These are phyloP conservation scores for Luvunga scandens DNA, from an alignment of 345 rosid genomes.

Conservation along the genomic window DNA sequence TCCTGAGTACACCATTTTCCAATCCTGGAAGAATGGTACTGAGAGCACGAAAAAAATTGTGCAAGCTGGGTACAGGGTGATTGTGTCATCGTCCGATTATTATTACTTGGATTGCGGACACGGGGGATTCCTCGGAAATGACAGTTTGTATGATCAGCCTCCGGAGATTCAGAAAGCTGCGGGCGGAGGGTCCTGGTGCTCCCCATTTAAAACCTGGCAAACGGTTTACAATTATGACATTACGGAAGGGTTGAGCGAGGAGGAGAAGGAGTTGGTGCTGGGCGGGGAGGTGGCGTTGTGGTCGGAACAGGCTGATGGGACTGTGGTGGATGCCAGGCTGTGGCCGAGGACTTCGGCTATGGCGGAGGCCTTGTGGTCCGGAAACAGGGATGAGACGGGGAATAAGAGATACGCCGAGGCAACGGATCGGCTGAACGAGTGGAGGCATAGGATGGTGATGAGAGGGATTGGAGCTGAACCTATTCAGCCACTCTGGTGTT, in stretches of 20 bases:
- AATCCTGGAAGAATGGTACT: constrained; percentile 77
- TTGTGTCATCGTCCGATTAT: constrained; percentile 78
- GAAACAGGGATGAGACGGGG: constrained; percentile 64
- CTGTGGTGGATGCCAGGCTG: constrained; percentile 56
- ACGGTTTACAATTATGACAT: constrained; percentile 76
- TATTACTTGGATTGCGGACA: constrained; percentile 89
- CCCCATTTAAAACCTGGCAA: constrained; percentile 94
- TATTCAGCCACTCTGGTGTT: constrained; percentile 85
- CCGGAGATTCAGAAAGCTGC: not conserved
- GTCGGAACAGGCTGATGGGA: constrained; percentile 87
- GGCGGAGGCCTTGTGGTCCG: constrained; percentile 88
- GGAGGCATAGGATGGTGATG: constrained; percentile 84
- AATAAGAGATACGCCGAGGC: constrained; percentile 68
- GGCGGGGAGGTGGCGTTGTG: constrained; percentile 92
- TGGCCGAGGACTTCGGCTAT: constrained; percentile 90
- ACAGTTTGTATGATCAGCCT: constrained; percentile 54
- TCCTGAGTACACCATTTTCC: constrained; percentile 59
- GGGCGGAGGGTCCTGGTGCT: constrained; percentile 78
- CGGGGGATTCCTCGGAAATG: constrained; percentile 67
- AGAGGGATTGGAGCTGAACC: constrained; percentile 89
- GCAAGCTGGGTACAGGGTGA: constrained; percentile 66
- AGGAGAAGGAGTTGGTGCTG: constrained; percentile 64
- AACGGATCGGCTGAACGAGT: constrained; percentile 61
- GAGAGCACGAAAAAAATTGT: constrained; percentile 63
- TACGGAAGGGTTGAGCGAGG: constrained; percentile 57